Base-by-base conservation (phyloP, 306 rosid species). In the Pterocarpus macrocarpus region DNA sequence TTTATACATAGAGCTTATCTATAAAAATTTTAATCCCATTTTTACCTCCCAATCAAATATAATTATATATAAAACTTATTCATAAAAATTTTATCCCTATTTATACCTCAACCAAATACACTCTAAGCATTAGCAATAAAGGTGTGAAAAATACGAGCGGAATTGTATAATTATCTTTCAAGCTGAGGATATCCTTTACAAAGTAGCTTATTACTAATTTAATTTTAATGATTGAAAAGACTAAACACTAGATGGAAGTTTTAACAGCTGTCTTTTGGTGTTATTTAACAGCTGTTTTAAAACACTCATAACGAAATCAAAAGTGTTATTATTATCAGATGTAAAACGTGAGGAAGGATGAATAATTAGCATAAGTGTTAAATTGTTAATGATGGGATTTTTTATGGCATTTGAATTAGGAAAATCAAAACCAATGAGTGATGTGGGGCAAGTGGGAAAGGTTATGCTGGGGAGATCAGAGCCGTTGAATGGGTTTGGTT, bases 371-470 rank as follows among this genome's bases (percentile, higher is more conserved):
- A 28, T 57, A 16, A 64, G 12, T 57, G 22, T 5, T n/a, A 47
- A 67, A 55, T n/a, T 16, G 63, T 67, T 35, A 59, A 82, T 72
- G 64, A 74, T 69, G 61, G 4, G 58, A 9, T 12, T 41, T 58
- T 11, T 22, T 49, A 30, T 35, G 43, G 72, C 5, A 50, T 63
- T 52, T 77, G 64, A 44, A 61, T 66, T 81, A 71, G 64, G 39
- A 47, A 81, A 76, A 65, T 45, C 35, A 56, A 81, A 76, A 17
- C 39, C 8, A 59, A 67, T 82, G 83, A 79, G 69, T 78, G 50
- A 47, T 3, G 82, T 69, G 71, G 87, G 84, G 36, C 71, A 58
- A 61, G 0, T 11, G 39, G 53, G 32, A 43, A 59, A 34, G 61
- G 58, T 39, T 15, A 47, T n/a, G 84, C 47, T 55, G 82, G 14